Percentiles rank a stretch among this genome's conserved stretches.
phyloP scores from a whole-genome alignment of 768 basidiomycete species.

The Basidioascus undulatus region DNA sequence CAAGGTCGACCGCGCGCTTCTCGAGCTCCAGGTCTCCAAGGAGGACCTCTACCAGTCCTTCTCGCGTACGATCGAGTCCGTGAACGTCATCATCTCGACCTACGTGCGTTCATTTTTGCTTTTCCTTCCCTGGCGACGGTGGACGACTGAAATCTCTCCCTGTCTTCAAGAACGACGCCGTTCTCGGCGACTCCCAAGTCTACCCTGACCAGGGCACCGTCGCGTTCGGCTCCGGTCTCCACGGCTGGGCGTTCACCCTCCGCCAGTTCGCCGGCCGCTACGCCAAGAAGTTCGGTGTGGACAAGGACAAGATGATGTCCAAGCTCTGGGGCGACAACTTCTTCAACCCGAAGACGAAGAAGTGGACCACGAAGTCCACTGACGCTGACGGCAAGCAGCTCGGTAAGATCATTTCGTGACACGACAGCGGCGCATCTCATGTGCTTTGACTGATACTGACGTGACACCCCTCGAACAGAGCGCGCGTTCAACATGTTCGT shows the following conservation, averaged over 20 bases:
- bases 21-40: constrained; percentile 91
- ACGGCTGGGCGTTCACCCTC: constrained; percentile 98
- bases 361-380: constrained; percentile 64
- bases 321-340: constrained; percentile 99
- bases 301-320: constrained; percentile 92
- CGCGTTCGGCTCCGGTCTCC: constrained; percentile 96
- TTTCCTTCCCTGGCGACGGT: no score
- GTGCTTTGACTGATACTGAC: no score
- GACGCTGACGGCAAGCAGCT: constrained; percentile 69
- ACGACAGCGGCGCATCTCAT: no score
- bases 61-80: constrained; percentile 85
- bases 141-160: no score
- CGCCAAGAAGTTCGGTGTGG: constrained; percentile 95
- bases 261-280: constrained; percentile 88
- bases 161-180: constrained; percentile 67
- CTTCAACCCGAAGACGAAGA: constrained; percentile 90
- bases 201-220: constrained; percentile 97
- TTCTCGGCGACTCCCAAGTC: constrained; percentile 93
- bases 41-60: constrained; percentile 95
- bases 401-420: no score
- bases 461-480: no score
- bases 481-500: constrained; percentile 98
- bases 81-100: constrained; percentile 95
- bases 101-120: no score
- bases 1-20: constrained; percentile 97